Evolutionary conservation across 2,329 filamentous ascomycete species (phyloP), one percentile per base, ranked within the genome.

Genomic region (Tolypocladium cylindrosporum): DNA sequence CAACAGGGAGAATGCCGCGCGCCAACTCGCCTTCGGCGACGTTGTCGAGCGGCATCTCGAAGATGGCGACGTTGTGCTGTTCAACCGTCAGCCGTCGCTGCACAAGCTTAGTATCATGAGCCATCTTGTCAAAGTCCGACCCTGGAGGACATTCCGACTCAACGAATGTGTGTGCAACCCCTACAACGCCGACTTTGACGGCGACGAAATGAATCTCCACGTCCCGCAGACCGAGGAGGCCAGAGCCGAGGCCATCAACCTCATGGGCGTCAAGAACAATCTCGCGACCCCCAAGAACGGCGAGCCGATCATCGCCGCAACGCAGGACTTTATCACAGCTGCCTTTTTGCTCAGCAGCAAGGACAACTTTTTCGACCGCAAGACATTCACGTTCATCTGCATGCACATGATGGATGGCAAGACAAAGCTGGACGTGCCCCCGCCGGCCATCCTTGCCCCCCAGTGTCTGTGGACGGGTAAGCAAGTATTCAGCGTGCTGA

Each of bases 61-160:
- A 69, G 93, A 99, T 67, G 90, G 91, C 54, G 94, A 99, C 70
- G 89, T 97, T 64, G 93, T 97, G 1, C 83, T 99, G 0, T 99
- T 99, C 81, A 99, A 99, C 70, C 90, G 94, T 61, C 94, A 99
- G 69, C 94, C 94, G 0, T 99, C 94, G 1, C 82, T 99, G 10
- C 94, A 99, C 80, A 99, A 97, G 73, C 88, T 99, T 63, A 96
- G 91, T 85, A 99, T 99, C 72, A 91, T 99, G 75, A 93, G 90
- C 68, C 94, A 99, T 77, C 86, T 89, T 67, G 94, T 88, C 65
- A 97, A 97, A 72, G 85, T 99, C 54, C 85, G 94, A 55, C 94
- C 93, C 0, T 96, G 94, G 87, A 86, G 92, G 72, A 99, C 94
- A 0, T 97, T 99, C 71, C 88, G 94, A 57, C 80, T 99, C 21